A percentile compares a stretch with the other conserved stretches of the same genome.
These are phyloP conservation scores for Verticillium zaregamsianum DNA, from an alignment of 2,329 filamentous ascomycete genomes.

Conservation along the genomic window DNA sequence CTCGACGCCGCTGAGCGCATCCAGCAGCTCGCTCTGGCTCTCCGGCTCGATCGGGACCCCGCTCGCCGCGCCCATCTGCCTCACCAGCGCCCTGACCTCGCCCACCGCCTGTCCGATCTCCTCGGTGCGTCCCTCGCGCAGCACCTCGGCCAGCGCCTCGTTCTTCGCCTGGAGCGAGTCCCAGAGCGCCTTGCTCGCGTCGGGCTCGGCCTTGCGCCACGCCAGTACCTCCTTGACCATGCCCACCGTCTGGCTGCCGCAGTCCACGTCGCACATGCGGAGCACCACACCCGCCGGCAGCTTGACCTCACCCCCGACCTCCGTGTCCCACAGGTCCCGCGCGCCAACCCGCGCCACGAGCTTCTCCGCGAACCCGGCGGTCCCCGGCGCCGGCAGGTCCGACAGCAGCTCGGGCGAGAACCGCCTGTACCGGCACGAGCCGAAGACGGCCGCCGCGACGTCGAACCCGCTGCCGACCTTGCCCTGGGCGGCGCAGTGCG, in stretches of 20 bases:
- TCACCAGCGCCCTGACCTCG: slow-evolving; percentile 57
- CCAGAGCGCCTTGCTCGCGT: slow-evolving; percentile 70
- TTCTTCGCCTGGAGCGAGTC: slow-evolving; percentile 69
- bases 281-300: slow-evolving; percentile 72
- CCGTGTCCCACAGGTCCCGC: slow-evolving; percentile 68
- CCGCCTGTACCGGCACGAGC: slow-evolving; percentile 85
- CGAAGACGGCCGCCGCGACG: slow-evolving; percentile 87
- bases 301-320: slow-evolving; percentile 66
- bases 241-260: slow-evolving; percentile 84
- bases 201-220: slow-evolving; percentile 67
- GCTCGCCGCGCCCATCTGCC: slow-evolving; percentile 70
- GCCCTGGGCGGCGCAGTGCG: slow-evolving; percentile 93
- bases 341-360: slow-evolving; percentile 66
- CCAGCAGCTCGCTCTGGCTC: slow-evolving; percentile 78
- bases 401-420: slow-evolving; percentile 78
- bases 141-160: slow-evolving; percentile 60
- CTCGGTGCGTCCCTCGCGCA: slow-evolving; percentile 46
- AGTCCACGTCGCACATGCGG: slow-evolving; percentile 94
- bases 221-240: slow-evolving; percentile 92
- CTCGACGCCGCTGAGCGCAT: slow-evolving; percentile 65
- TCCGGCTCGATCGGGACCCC: slow-evolving; percentile 85
- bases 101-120: slow-evolving; percentile 43
- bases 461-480: slow-evolving; percentile 97
- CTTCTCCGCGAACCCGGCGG: slow-evolving; percentile 60
- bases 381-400: slow-evolving; percentile 61